These are phyloP conservation scores for Epichloe brachyelytri DNA, from an alignment of 2,329 filamentous ascomycete genomes.

Conservation along the genomic window DNA sequence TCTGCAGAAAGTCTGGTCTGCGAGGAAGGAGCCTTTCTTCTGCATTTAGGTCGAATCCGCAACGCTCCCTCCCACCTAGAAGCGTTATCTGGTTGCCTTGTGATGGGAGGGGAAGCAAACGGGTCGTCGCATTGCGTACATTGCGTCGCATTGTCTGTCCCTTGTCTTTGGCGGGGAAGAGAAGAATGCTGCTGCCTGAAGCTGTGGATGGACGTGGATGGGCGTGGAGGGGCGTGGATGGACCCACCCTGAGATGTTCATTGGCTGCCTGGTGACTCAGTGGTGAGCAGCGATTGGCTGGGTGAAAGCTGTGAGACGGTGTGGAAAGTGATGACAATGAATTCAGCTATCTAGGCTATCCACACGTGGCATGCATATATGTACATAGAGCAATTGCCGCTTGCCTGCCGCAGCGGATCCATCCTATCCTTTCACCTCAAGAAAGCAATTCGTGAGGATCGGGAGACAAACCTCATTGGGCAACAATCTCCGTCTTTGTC, in stretches of 20 bases:
- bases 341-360: too few species aligned
- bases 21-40: too few species aligned
- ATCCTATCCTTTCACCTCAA: too few species aligned
- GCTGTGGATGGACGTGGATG: neutral
- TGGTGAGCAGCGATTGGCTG: neutral
- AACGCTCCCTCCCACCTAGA: neutral
- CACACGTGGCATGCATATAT: too few species aligned
- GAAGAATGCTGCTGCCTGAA: slow-evolving; percentile 10
- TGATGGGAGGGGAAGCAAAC: neutral
- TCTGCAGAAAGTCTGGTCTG: neutral
- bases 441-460: too few species aligned
- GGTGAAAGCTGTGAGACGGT: neutral
- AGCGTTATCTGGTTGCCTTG: slow-evolving; percentile 6
- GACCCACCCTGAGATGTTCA: neutral
- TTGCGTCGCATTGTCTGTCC: neutral
- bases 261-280: neutral
- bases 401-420: too few species aligned
- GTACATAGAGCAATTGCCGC: too few species aligned
- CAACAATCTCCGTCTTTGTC: too few species aligned
- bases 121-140: neutral
- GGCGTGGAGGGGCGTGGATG: neutral
- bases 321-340: too few species aligned
- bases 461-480: too few species aligned
- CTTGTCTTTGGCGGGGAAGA: slow-evolving; percentile 1
- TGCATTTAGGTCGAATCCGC: neutral